Evolutionary conservation across 371 early-diverging fungal genomes (phyloP).

Genomic region (Actinomucor elegans): DNA sequence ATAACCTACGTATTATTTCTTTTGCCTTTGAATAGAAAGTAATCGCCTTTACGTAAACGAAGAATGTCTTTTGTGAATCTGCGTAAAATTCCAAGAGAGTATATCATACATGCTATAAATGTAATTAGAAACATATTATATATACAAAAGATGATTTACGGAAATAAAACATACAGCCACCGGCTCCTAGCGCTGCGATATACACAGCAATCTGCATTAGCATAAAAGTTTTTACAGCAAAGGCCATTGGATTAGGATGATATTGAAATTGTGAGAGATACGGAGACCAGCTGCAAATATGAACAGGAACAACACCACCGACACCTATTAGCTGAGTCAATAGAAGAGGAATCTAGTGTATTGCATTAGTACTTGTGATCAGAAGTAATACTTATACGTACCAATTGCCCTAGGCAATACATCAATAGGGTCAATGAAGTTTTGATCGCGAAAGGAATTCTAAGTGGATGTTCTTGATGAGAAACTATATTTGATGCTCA

Average conservation of each 20-base stretch:
- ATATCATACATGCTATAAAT: conserved; percentile 39
- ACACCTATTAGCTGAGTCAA: conserved; percentile 42
- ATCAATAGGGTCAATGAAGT: conserved; percentile 33
- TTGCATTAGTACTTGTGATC: neutral
- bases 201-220: conserved; percentile 39
- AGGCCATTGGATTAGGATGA: conserved; percentile 33
- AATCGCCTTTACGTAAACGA: conserved; percentile 40
- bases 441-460: conserved; percentile 46
- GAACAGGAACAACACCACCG: conserved; percentile 40
- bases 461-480: too few species aligned
- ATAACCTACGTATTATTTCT: conserved; percentile 37
- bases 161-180: conserved; percentile 34
- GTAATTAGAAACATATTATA: too few species aligned
- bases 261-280: conserved; percentile 38
- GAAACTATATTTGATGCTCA: too few species aligned
- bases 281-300: conserved; percentile 44
- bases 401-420: conserved; percentile 44
- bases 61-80: conserved; percentile 47
- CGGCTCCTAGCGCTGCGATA: conserved; percentile 40
- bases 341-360: conserved; percentile 40
- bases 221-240: conserved; percentile 35
- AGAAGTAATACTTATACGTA: conserved; percentile 11
- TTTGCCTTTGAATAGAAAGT: conserved; percentile 48
- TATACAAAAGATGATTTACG: too few species aligned
- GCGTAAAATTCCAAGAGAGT: conserved; percentile 43